These are phyloP conservation scores for Globisporangium acanthophoron DNA, from an alignment of 352 stramenopile genomes.

Conservation along the genomic window DNA sequence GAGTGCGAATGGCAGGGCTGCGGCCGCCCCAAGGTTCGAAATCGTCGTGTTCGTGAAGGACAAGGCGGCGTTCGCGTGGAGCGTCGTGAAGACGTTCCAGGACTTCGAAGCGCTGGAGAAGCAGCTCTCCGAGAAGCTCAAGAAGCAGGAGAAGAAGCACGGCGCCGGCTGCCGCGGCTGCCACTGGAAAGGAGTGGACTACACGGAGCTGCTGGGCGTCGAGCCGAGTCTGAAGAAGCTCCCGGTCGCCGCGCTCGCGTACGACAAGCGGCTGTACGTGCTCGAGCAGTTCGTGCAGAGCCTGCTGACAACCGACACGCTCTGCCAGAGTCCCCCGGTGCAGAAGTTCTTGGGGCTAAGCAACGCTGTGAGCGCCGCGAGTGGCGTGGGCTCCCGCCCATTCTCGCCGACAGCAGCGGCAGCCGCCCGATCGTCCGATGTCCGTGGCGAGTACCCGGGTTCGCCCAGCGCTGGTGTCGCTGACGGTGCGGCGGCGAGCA, in stretches of 20 bases:
- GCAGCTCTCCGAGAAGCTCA: conserved; percentile 51
- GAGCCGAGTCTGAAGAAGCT: conserved; percentile 46
- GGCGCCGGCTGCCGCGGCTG: conserved; percentile 26
- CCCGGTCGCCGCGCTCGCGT: conserved; percentile 26
- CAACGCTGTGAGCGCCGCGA: conserved; percentile 10
- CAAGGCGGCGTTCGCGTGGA: conserved; percentile 56
- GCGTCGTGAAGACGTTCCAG: conserved; percentile 57
- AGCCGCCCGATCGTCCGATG: background rate
- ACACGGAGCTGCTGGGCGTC: conserved; percentile 45
- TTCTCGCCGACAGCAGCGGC: conserved; percentile 8
- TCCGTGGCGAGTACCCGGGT: background rate
- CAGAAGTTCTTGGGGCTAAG: conserved; percentile 68
- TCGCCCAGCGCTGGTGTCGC: background rate
- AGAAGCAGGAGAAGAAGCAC: conserved; percentile 69
- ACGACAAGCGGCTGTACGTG: conserved; percentile 59
- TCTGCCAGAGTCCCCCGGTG: conserved; percentile 68
- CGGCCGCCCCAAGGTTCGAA: conserved; percentile 25
- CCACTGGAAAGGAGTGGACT: conserved; percentile 74
- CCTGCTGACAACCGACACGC: conserved; percentile 57
- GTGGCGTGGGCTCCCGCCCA: background rate
- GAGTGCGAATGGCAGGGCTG: conserved; percentile 3
- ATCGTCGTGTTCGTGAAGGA: conserved; percentile 56
- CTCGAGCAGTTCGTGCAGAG: conserved; percentile 70
- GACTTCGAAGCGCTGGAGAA: conserved; percentile 75
- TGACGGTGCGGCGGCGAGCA: conserved; percentile 1